A percentile compares a stretch with the other conserved stretches of the same genome.
phyloP scores from a whole-genome alignment of 306 rosid genomes.

The Alnus rubra region DNA sequence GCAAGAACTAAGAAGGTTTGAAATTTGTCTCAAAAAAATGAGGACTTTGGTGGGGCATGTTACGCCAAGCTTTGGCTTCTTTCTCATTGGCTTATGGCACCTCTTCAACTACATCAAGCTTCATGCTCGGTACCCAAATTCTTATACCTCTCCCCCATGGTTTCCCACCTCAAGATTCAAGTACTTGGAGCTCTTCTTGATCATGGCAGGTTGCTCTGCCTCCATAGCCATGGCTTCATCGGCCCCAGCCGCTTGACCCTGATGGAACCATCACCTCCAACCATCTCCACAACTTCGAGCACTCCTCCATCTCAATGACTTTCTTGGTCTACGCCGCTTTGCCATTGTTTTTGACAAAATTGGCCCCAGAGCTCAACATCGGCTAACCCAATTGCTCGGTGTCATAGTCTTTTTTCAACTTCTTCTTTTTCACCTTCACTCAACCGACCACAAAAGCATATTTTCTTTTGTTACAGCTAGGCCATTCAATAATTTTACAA shows the following conservation, averaged over 20 bases:
- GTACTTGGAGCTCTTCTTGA: constrained; percentile 60
- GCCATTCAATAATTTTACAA: no score
- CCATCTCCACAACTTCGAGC: constrained; percentile 90
- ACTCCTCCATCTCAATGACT: constrained; percentile 62
- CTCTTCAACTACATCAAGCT: constrained; percentile 77
- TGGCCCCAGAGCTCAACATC: constrained; percentile 6
- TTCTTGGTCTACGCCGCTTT: constrained; percentile 55
- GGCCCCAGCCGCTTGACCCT: constrained; percentile 67
- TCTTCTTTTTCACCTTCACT: constrained; percentile 74
- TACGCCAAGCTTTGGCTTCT: constrained; percentile 75
- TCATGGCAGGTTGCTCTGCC: constrained; percentile 44
- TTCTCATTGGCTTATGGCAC: constrained; percentile 80
- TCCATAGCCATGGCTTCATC: constrained; percentile 77
- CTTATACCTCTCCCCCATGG: constrained; percentile 60
- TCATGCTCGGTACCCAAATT: constrained; percentile 38
- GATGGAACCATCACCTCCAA: constrained; percentile 79
- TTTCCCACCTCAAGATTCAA: constrained; percentile 54
- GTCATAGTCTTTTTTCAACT: constrained; percentile 63
- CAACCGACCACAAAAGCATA: constrained; percentile 52
- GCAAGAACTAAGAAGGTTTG: neutral
- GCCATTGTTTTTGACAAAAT: constrained; percentile 51
- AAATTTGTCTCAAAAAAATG: constrained; percentile 33
- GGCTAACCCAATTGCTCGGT: constrained; percentile 56
- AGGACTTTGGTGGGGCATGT: constrained; percentile 81
- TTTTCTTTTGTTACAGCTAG: no score